phyloP scores from a whole-genome alignment of 1,284 basidiomycete genomes.

The Malassezia brasiliensis region DNA sequence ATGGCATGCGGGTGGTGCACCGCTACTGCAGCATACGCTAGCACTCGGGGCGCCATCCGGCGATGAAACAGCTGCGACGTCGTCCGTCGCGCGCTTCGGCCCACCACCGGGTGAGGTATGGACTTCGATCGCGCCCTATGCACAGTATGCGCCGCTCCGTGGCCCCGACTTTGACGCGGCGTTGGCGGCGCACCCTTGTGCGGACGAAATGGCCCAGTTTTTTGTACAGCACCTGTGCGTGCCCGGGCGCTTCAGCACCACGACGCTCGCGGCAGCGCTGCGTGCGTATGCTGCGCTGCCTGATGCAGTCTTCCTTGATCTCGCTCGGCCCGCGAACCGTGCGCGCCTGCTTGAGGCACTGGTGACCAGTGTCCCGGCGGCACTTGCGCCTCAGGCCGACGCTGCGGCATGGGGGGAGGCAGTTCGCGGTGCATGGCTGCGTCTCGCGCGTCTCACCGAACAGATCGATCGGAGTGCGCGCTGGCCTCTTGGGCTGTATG shows the following conservation, averaged over 20 bases:
- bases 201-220: slow-evolving; percentile 23
- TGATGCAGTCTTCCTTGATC: slow-evolving; percentile 19
- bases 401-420: slow-evolving; percentile 26
- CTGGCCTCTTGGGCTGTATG: slow-evolving; percentile 28
- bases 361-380: slow-evolving; percentile 20
- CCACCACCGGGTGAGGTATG: slow-evolving; percentile 23
- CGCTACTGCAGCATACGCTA: slow-evolving; percentile 17
- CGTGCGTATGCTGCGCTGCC: slow-evolving; percentile 14
- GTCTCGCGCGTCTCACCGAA: slow-evolving; percentile 34
- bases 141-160: slow-evolving; percentile 30
- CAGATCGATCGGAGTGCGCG: slow-evolving; percentile 33
- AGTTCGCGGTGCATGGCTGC: slow-evolving; percentile 34
- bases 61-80: neutral
- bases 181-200: slow-evolving; percentile 20
- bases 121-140: slow-evolving; percentile 24
- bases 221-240: slow-evolving; percentile 35
- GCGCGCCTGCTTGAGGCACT: slow-evolving; percentile 25
- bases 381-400: slow-evolving; percentile 25
- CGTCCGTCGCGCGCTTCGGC: slow-evolving; percentile 13
- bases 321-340: slow-evolving; percentile 14
- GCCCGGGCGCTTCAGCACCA: slow-evolving; percentile 31
- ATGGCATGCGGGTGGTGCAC: slow-evolving; percentile 35
- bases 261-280: slow-evolving; percentile 19
- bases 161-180: slow-evolving; percentile 33
- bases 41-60: slow-evolving; percentile 18